These are phyloP conservation scores for Saururus chinensis DNA, from an alignment of 164 flowering plant genomes.

Conservation along the genomic window DNA sequence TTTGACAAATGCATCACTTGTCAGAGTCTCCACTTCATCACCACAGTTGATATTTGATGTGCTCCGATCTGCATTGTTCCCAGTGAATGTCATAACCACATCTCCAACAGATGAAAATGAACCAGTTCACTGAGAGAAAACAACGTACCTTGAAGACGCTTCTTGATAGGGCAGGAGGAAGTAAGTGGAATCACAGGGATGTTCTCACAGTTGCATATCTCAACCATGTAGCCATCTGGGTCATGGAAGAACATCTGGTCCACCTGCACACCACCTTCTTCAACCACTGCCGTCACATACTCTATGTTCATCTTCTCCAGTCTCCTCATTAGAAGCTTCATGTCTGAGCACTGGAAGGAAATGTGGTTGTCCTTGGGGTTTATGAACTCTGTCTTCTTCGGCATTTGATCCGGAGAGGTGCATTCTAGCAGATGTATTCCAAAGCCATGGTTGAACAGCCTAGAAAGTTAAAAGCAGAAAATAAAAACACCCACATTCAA, in stretches of 20 bases:
- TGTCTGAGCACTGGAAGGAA: conserved; percentile 65
- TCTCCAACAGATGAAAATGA: too few relatives aligned
- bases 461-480: conserved; percentile 3
- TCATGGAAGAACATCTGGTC: conserved; percentile 86
- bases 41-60: conserved; percentile 2
- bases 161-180: conserved; percentile 34
- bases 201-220: conserved; percentile 76
- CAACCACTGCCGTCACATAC: conserved; percentile 54
- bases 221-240: conserved; percentile 86
- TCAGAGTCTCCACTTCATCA: conserved; percentile 29
- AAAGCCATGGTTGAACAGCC: conserved; percentile 64
- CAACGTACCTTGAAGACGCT: neutral
- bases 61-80: neutral
- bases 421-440: conserved; percentile 70
- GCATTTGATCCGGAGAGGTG: conserved; percentile 16
- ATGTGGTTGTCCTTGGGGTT: conserved; percentile 76
- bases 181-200: conserved; percentile 58
- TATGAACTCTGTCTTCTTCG: conserved; percentile 26
- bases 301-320: conserved; percentile 49
- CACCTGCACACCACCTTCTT: conserved; percentile 52
- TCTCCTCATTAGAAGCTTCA: conserved; percentile 36
- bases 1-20: conserved; percentile 59
- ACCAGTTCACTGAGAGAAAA: neutral
- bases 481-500: neutral
- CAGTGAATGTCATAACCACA: neutral